Evolutionary conservation across 2,329 filamentous ascomycete genomes (phyloP).

Genomic region (Eutypella sp.): DNA sequence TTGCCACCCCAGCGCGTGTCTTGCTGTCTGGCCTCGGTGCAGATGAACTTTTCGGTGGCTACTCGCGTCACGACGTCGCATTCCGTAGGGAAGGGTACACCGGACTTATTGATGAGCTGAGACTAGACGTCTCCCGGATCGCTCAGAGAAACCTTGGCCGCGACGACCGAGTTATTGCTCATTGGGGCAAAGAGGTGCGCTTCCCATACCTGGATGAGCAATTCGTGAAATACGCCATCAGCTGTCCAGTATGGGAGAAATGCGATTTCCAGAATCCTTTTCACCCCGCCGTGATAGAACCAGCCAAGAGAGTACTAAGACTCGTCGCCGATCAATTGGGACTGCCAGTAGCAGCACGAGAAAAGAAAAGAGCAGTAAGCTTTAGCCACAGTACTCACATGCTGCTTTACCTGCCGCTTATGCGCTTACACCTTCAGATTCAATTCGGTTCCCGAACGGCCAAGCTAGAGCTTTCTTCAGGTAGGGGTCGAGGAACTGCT

Average conservation of each 20-base stretch:
- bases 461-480: conserved; percentile 64
- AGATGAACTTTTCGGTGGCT: conserved; percentile 94
- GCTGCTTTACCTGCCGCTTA: not conserved
- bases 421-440: conserved; percentile 45
- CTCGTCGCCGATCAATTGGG: conserved; percentile 70
- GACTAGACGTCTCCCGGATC: conserved; percentile 77
- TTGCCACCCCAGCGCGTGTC: conserved; percentile 67
- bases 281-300: conserved; percentile 50
- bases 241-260: conserved; percentile 72
- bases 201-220: conserved; percentile 89
- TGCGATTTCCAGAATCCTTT: conserved; percentile 69
- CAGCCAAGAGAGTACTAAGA: conserved; percentile 76
- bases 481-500: conserved; percentile 64
- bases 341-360: conserved; percentile 65
- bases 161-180: conserved; percentile 84
- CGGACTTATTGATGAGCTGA: conserved; percentile 74
- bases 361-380: conserved; percentile 87
- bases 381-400: not conserved
- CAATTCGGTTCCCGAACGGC: conserved; percentile 80
- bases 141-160: conserved; percentile 92
- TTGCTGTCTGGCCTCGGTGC: conserved; percentile 90
- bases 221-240: conserved; percentile 76
- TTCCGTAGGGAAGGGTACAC: conserved; percentile 64
- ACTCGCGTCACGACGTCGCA: conserved; percentile 75
- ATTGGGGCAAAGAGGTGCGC: conserved; percentile 84